Base-by-base conservation (phyloP, 306 rosid species). In the Herpetospermum pedunculosum region DNA sequence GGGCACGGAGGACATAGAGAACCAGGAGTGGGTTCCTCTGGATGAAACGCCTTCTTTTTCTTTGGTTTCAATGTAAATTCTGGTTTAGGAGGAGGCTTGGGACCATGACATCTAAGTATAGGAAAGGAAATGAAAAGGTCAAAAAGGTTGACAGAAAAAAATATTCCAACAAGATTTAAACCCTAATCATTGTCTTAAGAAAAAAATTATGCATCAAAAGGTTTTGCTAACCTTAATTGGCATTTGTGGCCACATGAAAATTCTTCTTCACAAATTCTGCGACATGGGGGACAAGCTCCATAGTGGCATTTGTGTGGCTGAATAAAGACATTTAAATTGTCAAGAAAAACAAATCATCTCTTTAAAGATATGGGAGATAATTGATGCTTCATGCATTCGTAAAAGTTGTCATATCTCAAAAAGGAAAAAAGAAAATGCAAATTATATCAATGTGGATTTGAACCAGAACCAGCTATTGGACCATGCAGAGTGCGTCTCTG, bases 261-360 rank as follows among this genome's bases (percentile, higher is more conserved):
- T 76, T 89, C 96, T 81, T 85, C 91, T 21, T 79, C 92, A 79
- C 98, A 93, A 70, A 87, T 79, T 75, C 83, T 80, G 57, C 90
- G 89, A 83, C 98, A 93, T 41, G 89, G 83, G 44, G 85, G 92
- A 78, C 98, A 93, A 73, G 89, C 96, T 80, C 96, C 97, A 78
- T 93, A 93, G 80, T 93, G 98, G 84, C 98, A 93, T 87, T 89
- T 93, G 83, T 93, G 98, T 21, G 94, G 97, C 97, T 93, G 84
- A 59, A 65, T 79, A 84, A 81, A 70, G 18, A 77, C 59, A 58
- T 73, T 18, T 74, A 15, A 38, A 69, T 80, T 21, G 80, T 81
- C 77, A 67, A 48, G 38, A 64, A 29, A 41, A 75, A 30, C 6
- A 13, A 59, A 57, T 7, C 19, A 44, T 4, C 28, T 59, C 70